Evolutionary conservation across 2,329 filamentous ascomycete species (phyloP).

Genomic region (Macrophomina tecta): DNA sequence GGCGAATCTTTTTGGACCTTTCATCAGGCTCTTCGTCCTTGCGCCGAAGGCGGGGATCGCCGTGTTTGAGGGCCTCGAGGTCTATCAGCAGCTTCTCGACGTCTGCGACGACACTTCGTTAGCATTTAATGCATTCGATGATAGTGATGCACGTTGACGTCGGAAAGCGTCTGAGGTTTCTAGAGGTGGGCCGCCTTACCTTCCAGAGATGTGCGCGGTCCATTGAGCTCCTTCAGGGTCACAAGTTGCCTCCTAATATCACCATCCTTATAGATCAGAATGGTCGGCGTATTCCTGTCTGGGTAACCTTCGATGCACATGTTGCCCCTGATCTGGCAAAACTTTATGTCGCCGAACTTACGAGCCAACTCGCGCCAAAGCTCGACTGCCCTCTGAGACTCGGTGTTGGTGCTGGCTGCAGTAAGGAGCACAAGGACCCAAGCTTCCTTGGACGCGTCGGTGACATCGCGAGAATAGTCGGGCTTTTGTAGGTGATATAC

Average conservation of each 20-base stretch:
- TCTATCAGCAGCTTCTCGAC: slow-evolving; percentile 83
- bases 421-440: slow-evolving; percentile 80
- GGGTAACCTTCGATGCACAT: slow-evolving; percentile 97
- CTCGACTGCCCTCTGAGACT: slow-evolving; percentile 82
- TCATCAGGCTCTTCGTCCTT: slow-evolving; percentile 63
- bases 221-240: slow-evolving; percentile 81
- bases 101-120: slow-evolving; percentile 51
- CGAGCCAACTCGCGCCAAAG: slow-evolving; percentile 83
- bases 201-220: slow-evolving; percentile 48
- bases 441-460: slow-evolving; percentile 78
- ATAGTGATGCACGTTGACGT: not conserved
- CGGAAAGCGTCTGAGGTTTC: not conserved
- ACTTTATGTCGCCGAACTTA: slow-evolving; percentile 94
- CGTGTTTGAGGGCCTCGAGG: slow-evolving; percentile 77
- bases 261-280: slow-evolving; percentile 88
- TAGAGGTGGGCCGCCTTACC: slow-evolving; percentile 31
- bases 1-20: slow-evolving; percentile 61
- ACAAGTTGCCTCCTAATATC: slow-evolving; percentile 92
- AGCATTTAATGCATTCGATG: slow-evolving; percentile 10
- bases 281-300: slow-evolving; percentile 91
- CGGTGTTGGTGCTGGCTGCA: slow-evolving; percentile 78
- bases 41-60: slow-evolving; percentile 76
- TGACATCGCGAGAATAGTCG: slow-evolving; percentile 90
- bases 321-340: slow-evolving; percentile 91
- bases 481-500: slow-evolving; percentile 95